phyloP scores from a whole-genome alignment of 768 basidiomycete species.

The Trametes coccinea region DNA sequence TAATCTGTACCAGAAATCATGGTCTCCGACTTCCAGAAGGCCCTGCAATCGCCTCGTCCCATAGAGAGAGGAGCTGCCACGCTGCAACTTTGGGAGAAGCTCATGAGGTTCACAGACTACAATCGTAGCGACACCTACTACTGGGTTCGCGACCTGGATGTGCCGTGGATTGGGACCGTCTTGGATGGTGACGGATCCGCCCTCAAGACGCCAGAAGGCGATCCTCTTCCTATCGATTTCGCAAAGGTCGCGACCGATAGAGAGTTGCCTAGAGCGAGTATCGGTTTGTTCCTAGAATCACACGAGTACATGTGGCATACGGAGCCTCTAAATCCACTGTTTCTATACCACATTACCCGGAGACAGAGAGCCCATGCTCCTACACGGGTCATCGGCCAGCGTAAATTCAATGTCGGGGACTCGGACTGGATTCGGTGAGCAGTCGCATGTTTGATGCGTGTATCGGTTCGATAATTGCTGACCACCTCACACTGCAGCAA shows the following conservation, averaged over 20 bases:
- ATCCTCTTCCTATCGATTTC: neutral
- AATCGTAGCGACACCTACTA: neutral
- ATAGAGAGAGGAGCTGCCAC: neutral
- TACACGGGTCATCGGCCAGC: too few species aligned
- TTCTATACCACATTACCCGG: too few species aligned
- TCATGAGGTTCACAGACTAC: neutral
- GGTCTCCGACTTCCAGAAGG: neutral
- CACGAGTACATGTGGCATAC: neutral
- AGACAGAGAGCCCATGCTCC: too few species aligned
- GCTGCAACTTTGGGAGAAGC: slow-evolving; percentile 1
- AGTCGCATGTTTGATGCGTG: too few species aligned
- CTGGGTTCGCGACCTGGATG: neutral
- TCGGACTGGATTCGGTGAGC: too few species aligned
- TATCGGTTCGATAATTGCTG: too few species aligned
- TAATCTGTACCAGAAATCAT: neutral
- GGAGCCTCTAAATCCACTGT: too few species aligned
- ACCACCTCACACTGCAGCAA: neutral
- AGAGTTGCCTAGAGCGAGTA: too few species aligned
- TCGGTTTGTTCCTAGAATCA: too few species aligned
- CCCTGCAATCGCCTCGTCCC: neutral
- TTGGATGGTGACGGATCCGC: neutral
- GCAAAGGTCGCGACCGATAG: neutral
- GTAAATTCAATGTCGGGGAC: too few species aligned
- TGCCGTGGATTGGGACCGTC: slow-evolving; percentile 1
- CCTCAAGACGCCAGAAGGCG: neutral